Evolutionary conservation across 2,329 filamentous ascomycete species (phyloP).

Genomic region (Cladosporium cucumerinum): DNA sequence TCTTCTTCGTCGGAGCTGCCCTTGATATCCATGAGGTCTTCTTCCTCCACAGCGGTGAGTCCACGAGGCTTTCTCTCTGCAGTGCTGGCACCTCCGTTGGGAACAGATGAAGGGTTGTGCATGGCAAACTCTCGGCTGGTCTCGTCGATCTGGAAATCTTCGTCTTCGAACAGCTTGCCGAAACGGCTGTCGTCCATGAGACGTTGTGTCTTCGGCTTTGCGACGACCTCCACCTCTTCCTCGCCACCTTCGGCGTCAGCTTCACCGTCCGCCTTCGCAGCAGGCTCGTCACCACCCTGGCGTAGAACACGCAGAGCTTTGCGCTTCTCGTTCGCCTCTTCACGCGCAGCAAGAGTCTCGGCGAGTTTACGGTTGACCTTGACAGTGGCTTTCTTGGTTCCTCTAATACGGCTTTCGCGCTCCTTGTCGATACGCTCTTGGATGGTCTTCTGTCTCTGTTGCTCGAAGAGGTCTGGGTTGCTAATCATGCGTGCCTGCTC

Average conservation of each 20-base stretch:
- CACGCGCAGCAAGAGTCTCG: slow-evolving; percentile 63
- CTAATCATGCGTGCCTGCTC: slow-evolving; percentile 91
- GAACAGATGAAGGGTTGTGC: slow-evolving; percentile 79
- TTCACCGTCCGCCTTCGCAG: slow-evolving; percentile 49
- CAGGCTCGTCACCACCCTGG: slow-evolving; percentile 55
- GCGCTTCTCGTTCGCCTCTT: slow-evolving; percentile 60
- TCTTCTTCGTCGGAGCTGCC: slow-evolving; percentile 36
- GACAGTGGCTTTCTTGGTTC: slow-evolving; percentile 81
- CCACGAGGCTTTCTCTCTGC: slow-evolving; percentile 42
- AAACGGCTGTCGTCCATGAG: slow-evolving; percentile 85
- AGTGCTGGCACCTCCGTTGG: slow-evolving; percentile 28
- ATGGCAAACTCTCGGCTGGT: slow-evolving; percentile 78
- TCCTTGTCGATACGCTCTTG: slow-evolving; percentile 97
- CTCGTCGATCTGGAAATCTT: slow-evolving; percentile 91
- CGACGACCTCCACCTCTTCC: slow-evolving; percentile 30
- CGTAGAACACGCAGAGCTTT: slow-evolving; percentile 51
- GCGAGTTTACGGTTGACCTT: slow-evolving; percentile 83
- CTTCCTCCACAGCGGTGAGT: slow-evolving; percentile 59
- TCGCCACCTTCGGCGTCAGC: slow-evolving; percentile 38
- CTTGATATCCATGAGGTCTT: slow-evolving; percentile 47
- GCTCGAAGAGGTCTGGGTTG: slow-evolving; percentile 90
- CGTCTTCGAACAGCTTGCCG: slow-evolving; percentile 82
- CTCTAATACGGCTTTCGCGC: slow-evolving; percentile 87
- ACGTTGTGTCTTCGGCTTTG: slow-evolving; percentile 34
- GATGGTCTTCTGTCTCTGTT: slow-evolving; percentile 84